A percentile compares a stretch with the other conserved stretches of the same genome.
These are phyloP conservation scores for Leccinellum rugosiceps DNA, from an alignment of 768 basidiomycete species.

Conservation along the genomic window DNA sequence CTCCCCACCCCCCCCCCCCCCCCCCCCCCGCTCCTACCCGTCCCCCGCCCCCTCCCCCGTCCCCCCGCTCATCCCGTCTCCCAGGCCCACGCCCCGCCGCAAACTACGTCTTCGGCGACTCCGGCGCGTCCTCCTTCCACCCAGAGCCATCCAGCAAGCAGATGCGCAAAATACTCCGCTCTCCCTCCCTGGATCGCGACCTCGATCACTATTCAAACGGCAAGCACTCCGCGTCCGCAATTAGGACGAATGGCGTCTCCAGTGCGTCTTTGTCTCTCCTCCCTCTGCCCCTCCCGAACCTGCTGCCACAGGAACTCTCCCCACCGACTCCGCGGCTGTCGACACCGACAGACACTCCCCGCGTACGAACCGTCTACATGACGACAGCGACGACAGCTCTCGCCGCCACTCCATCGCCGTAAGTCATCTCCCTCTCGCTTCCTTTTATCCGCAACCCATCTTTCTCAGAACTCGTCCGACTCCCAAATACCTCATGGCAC, in stretches of 20 bases:
- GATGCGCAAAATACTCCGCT: constrained; percentile 59
- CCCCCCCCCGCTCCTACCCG: constrained; percentile 22
- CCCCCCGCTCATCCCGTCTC: constrained; percentile 28
- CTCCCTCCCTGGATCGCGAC: constrained; percentile 49
- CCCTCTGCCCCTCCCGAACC: constrained; percentile 5
- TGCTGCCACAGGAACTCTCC: constrained; percentile 28
- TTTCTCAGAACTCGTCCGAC: constrained; percentile 34
- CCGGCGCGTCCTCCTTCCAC: constrained; percentile 30
- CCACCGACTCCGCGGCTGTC: background rate
- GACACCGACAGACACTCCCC: constrained; percentile 31
- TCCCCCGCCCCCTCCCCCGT: background rate
- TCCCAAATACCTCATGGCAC: constrained; percentile 54
- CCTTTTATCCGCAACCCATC: background rate
- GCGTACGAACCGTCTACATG: constrained; percentile 35
- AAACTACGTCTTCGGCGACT: constrained; percentile 68
- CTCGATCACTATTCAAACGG: constrained; percentile 18
- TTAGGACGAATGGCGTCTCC: constrained; percentile 19
- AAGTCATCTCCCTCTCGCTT: constrained; percentile 28
- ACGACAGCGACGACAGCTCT: constrained; percentile 63
- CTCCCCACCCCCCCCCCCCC: constrained; percentile 16
- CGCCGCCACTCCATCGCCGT: constrained; percentile 71
- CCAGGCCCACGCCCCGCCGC: constrained; percentile 56
- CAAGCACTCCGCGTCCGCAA: constrained; percentile 17
- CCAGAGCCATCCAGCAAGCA: constrained; percentile 36
- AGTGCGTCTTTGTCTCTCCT: constrained; percentile 21